Evolutionary conservation across 768 basidiomycete species (phyloP), one percentile per base, ranked within the genome.

Genomic region (Vararia minispora): DNA sequence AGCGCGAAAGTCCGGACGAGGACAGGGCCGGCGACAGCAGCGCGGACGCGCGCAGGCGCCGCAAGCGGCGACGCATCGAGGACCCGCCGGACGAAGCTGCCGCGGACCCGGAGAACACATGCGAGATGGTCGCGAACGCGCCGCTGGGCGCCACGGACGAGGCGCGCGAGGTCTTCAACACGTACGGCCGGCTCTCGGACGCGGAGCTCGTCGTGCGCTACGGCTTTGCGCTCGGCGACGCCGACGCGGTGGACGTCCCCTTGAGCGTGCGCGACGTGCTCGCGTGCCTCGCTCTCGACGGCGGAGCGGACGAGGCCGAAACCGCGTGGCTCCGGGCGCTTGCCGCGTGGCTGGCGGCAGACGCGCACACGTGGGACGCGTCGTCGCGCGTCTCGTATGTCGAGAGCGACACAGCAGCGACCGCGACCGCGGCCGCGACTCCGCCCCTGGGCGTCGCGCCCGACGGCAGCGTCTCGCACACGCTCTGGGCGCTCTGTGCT

Each of bases 221-320:
- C 54, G 85, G 85, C 0, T 88, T 88, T 52, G 53, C 64, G 20
- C 64, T 87, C n/a, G n/a, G n/a, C n/a, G 77, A 85, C 32, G 74
- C 65, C 17, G 86, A 86, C 53, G 79, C 78, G 33, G 64, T 72
- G 43, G 82, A 86, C 49, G 52, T 59, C n/a, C 49, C 81, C 17
- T n/a, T n/a, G n/a, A n/a, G 59, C 17, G 39, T 63, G 53, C 37
- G 35, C 44, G 11, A 26, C 21, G 37, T 43, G 26, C 16, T 36
- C 16, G 18, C 54, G 57, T 29, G 40, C 42, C 9, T 52, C 53
- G 36, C 52, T 53, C 27, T 38, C 42, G 33, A 39, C 42, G 37
- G 27, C 30, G 10, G 5, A 34, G 8, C n/a, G 14, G 22, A 11
- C 12, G 25, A 22, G 24, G 29, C 21, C 11, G 35, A 14, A 16